Percentiles rank a stretch among this genome's conserved stretches.
These are phyloP conservation scores for Stenocarpella maydis DNA, from an alignment of 2,329 filamentous ascomycete species.

Conservation along the genomic window DNA sequence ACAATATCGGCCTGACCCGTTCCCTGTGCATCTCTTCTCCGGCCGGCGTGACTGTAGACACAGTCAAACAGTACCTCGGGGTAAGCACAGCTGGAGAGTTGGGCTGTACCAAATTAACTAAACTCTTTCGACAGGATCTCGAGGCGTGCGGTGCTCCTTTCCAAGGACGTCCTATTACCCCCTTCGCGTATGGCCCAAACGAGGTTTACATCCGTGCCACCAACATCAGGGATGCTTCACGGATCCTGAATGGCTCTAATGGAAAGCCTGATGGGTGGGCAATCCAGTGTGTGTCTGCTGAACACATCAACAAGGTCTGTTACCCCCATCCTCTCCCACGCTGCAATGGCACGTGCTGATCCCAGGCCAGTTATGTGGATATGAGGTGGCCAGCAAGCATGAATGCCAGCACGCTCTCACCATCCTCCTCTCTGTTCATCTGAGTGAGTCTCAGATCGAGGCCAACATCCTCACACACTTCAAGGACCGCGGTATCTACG, in stretches of 20 bases:
- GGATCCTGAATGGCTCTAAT: slow-evolving; percentile 56
- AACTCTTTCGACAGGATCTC: slow-evolving; percentile 49
- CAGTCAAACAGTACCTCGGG: slow-evolving; percentile 54
- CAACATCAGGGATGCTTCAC: slow-evolving; percentile 67
- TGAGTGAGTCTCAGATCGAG: slow-evolving; percentile 30
- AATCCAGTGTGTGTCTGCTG: slow-evolving; percentile 53
- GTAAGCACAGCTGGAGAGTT: slow-evolving; percentile 45
- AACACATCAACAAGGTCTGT: slow-evolving; percentile 53
- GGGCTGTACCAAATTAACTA: neutral
- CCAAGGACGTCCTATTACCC: slow-evolving; percentile 46
- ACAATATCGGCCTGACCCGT: slow-evolving; percentile 55
- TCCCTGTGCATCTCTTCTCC: slow-evolving; percentile 52
- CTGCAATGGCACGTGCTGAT: neutral
- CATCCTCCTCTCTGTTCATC: slow-evolving; percentile 46
- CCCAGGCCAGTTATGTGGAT: slow-evolving; percentile 10
- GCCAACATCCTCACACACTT: slow-evolving; percentile 30
- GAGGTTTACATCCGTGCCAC: slow-evolving; percentile 64
- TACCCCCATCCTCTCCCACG: neutral
- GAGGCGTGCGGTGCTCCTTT: slow-evolving; percentile 46
- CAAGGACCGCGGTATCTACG: slow-evolving; percentile 33
- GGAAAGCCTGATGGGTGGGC: slow-evolving; percentile 52
- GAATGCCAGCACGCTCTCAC: slow-evolving; percentile 65
- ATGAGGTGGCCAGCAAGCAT: slow-evolving; percentile 49
- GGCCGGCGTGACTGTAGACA: slow-evolving; percentile 43
- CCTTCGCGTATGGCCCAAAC: slow-evolving; percentile 48